Evolutionary conservation across 2,329 filamentous ascomycete species (phyloP).

Genomic region (Colletotrichum zoysiae): DNA sequence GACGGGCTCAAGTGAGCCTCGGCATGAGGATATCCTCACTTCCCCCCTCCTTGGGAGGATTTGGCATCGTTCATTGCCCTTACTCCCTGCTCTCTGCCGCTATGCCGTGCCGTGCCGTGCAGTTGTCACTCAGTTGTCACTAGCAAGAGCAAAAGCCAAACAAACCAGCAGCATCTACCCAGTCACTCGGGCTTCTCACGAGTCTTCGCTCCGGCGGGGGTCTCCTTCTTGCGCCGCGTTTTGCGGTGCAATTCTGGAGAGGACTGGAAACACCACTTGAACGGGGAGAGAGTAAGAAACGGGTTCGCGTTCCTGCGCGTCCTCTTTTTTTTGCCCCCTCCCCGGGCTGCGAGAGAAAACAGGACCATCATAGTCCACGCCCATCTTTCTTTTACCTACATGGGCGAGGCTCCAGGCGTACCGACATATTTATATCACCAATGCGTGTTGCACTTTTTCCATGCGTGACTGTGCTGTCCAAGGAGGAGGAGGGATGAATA

Average conservation of each 20-base stretch:
- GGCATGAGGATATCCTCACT: too few relatives aligned
- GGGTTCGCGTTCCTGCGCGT: neutral
- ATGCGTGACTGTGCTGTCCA: neutral
- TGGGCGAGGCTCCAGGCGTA: constrained; percentile 65
- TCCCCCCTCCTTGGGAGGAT: neutral
- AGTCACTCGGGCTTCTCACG: constrained; percentile 42
- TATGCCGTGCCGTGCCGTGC: too few relatives aligned
- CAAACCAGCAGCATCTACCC: constrained; percentile 38
- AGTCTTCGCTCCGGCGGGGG: constrained; percentile 39
- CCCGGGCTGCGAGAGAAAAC: constrained; percentile 57
- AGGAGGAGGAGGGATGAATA: neutral
- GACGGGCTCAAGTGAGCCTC: constrained; percentile 19
- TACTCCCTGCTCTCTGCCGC: neutral
- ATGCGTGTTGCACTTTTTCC: too few relatives aligned
- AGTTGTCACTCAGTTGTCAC: neutral
- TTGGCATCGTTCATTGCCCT: constrained; percentile 16
- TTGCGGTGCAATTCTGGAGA: constrained; percentile 41
- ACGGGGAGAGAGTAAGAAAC: neutral
- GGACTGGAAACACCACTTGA: constrained; percentile 28
- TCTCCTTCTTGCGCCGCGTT: constrained; percentile 42
- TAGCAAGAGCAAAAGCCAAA: neutral
- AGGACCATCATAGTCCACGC: constrained; percentile 68
- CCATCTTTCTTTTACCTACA: constrained; percentile 56
- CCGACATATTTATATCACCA: constrained; percentile 45
- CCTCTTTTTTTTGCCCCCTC: constrained; percentile 26